A percentile compares a stretch with the other conserved stretches of the same genome.
Evolutionary conservation across 306 rosid species (phyloP).

Genomic region (Rubus parviflorus): DNA sequence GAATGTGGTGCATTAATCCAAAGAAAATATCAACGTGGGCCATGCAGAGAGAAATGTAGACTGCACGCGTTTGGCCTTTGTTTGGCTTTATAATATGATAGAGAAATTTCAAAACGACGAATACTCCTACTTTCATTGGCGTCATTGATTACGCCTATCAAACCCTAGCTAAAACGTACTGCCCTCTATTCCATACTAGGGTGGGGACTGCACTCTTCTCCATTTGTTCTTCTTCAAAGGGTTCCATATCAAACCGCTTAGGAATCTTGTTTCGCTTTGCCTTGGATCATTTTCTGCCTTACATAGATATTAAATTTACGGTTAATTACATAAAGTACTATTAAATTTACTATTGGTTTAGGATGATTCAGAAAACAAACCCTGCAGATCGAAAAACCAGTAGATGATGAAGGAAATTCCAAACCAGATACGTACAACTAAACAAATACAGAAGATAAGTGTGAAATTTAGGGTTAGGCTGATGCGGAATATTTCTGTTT

Average conservation of each 20-base stretch:
- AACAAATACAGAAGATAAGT: not conserved
- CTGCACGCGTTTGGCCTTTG: not conserved
- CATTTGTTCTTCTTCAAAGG: constrained; percentile 2
- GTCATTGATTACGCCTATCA: constrained; percentile 33
- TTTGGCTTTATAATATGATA: not conserved
- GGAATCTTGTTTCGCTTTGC: too few species aligned
- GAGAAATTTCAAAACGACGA: constrained; percentile 16
- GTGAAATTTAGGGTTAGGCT: not conserved
- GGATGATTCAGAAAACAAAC: not conserved
- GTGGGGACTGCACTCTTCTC: constrained; percentile 27
- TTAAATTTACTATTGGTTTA: not conserved
- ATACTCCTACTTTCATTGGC: constrained; percentile 21
- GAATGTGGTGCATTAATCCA: not conserved
- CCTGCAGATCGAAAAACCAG: not conserved
- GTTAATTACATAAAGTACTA: not conserved
- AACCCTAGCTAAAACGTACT: constrained; percentile 25
- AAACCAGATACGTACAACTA: not conserved
- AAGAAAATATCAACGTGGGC: not conserved
- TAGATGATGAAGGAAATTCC: not conserved
- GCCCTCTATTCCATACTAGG: constrained; percentile 12
- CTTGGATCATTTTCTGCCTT: too few species aligned
- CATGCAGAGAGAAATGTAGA: not conserved
- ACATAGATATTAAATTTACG: too few species aligned
- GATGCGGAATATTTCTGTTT: not conserved
- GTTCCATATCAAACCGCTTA: too few species aligned